Evolutionary conservation across 2,329 filamentous ascomycete species (phyloP), one percentile per base, ranked within the genome.

Genomic region (Madurella fahalii): DNA sequence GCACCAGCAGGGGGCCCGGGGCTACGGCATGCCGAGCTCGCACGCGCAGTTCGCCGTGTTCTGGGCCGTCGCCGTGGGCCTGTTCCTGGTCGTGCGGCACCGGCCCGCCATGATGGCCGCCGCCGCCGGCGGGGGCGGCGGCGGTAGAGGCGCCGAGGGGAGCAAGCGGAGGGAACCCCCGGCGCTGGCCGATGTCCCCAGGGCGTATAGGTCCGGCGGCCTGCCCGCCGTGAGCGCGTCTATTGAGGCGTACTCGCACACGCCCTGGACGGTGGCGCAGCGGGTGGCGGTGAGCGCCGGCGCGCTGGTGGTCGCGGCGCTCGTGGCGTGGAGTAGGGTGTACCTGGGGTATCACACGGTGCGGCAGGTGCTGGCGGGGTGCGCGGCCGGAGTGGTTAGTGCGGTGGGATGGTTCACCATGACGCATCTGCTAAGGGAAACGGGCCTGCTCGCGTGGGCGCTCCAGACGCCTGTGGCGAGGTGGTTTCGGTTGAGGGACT

Each of bases 21-120:
- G 94, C 60, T 99, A 99, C 68, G 95, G 94, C 64, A 99, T 99
- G 95, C 94, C 94, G 50, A 80, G 76, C 60, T 96, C 92, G 39
- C 94, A 99, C 73, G 89, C 94, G 9, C 94, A 99, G 74, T 99
- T 96, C 69, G 88, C 93, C 58, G 82, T 87, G 53, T 99, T 90
- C 77, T 97, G 96, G 80, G 87, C 90, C 54, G 75, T 95, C 54
- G 94, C 89, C 58, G 74, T 97, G 56, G 78, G 83, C 20, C 77
- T 99, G 17, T 97, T 97, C 75, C 79, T 99, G 43, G 79, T 96
- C 44, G 76, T 92, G 57, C 83, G 93, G 57, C 91, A 96, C 71
- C 77, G 78, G 5, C 86, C 87, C 52, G 34, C 25, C 25, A 25
- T 78, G 68, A 68, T 74, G 53, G 53, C 52, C 49, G 17, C 50